Evolutionary conservation across 2,329 filamentous ascomycete genomes (phyloP).

Genomic region (Hypoxylon sp.): DNA sequence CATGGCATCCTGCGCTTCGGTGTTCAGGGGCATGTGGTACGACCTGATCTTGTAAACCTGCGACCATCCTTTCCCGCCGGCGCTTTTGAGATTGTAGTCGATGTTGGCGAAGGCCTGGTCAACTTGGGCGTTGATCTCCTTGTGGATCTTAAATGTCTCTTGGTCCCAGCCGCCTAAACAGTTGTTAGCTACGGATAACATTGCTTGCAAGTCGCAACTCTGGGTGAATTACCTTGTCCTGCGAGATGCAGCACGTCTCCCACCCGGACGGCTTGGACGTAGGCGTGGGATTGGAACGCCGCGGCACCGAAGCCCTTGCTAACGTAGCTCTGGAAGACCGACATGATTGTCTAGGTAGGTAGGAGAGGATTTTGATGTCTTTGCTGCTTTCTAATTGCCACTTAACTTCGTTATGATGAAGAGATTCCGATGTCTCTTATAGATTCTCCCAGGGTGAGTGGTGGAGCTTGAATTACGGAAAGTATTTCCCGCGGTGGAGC

Average conservation of each 20-base stretch:
- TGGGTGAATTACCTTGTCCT: conserved; percentile 52
- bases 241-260: conserved; percentile 57
- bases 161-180: conserved; percentile 48
- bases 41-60: conserved; percentile 61
- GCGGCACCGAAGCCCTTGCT: conserved; percentile 25
- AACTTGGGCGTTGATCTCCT: conserved; percentile 55
- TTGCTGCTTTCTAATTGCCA: too few species aligned
- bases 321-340: conserved; percentile 11
- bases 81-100: conserved; percentile 58
- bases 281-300: conserved; percentile 37
- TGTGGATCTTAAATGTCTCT: conserved; percentile 37
- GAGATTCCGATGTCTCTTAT: too few species aligned
- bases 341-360: too few species aligned
- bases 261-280: conserved; percentile 59
- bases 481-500: too few species aligned
- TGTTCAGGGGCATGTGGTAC: too few species aligned
- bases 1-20: conserved; percentile 51
- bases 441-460: too few species aligned
- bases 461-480: too few species aligned
- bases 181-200: too few species aligned
- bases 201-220: not conserved
- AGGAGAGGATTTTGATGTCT: too few species aligned
- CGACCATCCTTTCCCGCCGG: conserved; percentile 64
- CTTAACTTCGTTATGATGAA: too few species aligned
- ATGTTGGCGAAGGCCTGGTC: conserved; percentile 66